These are phyloP conservation scores for Trichoderma sp. DNA, from an alignment of 2,329 filamentous ascomycete species.

Conservation along the genomic window DNA sequence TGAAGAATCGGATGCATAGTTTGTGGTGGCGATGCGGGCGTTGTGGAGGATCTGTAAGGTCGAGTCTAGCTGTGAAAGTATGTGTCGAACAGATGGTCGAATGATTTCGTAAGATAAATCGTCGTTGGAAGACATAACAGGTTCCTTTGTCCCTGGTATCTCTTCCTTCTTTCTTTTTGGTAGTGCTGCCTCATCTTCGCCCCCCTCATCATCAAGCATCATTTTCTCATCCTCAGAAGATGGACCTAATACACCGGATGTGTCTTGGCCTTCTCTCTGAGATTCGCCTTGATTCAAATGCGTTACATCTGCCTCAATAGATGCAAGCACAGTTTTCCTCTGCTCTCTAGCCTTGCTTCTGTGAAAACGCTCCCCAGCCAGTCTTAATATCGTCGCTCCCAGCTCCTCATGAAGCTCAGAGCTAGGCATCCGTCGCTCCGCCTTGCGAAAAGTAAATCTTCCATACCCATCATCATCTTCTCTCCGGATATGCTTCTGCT, in stretches of 20 bases:
- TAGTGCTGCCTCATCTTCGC: background rate
- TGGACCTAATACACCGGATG: background rate
- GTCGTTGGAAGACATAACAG: constrained; percentile 67
- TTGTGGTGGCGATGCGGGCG: constrained; percentile 51
- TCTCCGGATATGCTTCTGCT: constrained; percentile 43
- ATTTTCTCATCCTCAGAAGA: background rate
- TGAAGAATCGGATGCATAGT: constrained; percentile 40
- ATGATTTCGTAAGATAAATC: constrained; percentile 63
- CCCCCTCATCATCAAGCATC: constrained; percentile 18
- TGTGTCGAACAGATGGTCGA: constrained; percentile 65
- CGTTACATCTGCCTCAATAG: constrained; percentile 5
- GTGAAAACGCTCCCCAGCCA: constrained; percentile 64
- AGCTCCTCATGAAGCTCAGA: constrained; percentile 67
- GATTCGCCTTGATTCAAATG: background rate
- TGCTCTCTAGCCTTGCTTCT: constrained; percentile 23
- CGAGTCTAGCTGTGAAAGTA: constrained; percentile 66
- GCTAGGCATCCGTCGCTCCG: constrained; percentile 49
- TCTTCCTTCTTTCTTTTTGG: background rate
- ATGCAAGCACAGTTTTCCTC: constrained; percentile 9
- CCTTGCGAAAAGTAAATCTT: constrained; percentile 47
- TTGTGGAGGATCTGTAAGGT: constrained; percentile 70
- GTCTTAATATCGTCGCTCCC: constrained; percentile 60
- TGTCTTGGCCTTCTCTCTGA: background rate
- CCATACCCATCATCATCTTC: constrained; percentile 48
- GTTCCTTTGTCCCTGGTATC: constrained; percentile 36